Conservation (phyloP, 2,329 filamentous ascomycete genomes). For the Rachicladosporium sp. region DNA sequence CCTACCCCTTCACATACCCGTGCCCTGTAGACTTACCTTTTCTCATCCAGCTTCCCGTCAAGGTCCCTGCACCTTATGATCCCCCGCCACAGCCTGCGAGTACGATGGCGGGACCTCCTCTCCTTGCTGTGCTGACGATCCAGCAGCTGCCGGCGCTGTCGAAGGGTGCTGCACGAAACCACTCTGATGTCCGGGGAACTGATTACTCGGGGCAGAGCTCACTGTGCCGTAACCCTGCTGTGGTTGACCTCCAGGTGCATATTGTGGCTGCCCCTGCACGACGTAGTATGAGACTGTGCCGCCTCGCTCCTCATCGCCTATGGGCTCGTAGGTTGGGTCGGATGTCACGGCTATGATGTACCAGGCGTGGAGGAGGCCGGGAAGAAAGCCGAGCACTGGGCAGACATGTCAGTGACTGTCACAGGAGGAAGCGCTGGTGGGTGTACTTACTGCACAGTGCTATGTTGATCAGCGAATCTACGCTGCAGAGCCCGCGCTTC, state of each 20-base stretch:
- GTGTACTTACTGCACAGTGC: constrained; percentile 51
- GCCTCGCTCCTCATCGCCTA: constrained; percentile 48
- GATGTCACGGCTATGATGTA: constrained; percentile 93
- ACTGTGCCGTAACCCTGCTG: constrained; percentile 30
- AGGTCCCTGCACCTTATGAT: constrained; percentile 72
- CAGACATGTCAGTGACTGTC: no score
- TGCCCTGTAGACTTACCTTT: no score
- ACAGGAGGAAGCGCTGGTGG: no score
- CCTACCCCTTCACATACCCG: no score
- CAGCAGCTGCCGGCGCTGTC: constrained; percentile 27
- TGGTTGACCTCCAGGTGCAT: constrained; percentile 13
- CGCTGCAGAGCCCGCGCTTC: constrained; percentile 83
- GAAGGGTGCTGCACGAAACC: constrained; percentile 22
- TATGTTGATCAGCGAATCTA: constrained; percentile 89
- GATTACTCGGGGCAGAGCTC: constrained; percentile 23
- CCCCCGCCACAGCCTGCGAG: constrained; percentile 68
- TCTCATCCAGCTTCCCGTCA: constrained; percentile 1
- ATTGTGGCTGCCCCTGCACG: constrained; percentile 28
- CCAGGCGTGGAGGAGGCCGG: constrained; percentile 88
- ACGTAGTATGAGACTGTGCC: constrained; percentile 67
- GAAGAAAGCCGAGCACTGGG: constrained; percentile 41
- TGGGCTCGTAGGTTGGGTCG: constrained; percentile 51
- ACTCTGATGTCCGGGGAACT: constrained; percentile 30
- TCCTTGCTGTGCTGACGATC: constrained; percentile 20
- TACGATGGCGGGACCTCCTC: constrained; percentile 65